Evolutionary conservation across 2,329 filamentous ascomycete species (phyloP).

Genomic region (Paecilomyces fulvus): DNA sequence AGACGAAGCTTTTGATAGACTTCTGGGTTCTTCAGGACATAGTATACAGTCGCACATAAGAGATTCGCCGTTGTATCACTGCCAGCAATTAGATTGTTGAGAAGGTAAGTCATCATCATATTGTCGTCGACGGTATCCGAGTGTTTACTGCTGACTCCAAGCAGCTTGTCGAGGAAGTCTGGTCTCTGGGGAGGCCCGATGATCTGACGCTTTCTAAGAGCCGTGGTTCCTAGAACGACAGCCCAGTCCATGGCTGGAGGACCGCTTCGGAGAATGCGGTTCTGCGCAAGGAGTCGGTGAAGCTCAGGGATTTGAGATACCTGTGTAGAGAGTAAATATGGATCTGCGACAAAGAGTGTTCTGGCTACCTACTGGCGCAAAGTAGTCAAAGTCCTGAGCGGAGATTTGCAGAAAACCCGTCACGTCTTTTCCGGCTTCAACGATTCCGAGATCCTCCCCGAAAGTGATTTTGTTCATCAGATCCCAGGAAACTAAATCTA

Average conservation of each 20-base stretch:
- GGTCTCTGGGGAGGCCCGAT: not conserved
- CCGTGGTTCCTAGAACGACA: not conserved
- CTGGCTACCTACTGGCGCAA: not conserved
- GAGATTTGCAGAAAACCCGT: not conserved
- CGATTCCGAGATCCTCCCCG: not conserved
- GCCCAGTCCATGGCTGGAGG: not conserved
- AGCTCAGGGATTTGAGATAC: not conserved
- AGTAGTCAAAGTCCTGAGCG: not conserved
- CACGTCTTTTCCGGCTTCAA: not conserved
- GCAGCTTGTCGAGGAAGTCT: not conserved
- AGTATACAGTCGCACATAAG: conserved; percentile 17
- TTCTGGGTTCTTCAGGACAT: conserved; percentile 13
- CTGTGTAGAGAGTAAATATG: not conserved
- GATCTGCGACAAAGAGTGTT: not conserved
- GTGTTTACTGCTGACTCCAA: not conserved
- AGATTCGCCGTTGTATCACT: conserved; percentile 24
- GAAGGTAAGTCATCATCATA: not conserved
- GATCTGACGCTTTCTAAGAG: not conserved
- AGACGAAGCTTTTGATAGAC: conserved; percentile 11
- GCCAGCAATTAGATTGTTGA: conserved; percentile 12
- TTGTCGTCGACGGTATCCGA: not conserved
- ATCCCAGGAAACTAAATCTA: not conserved
- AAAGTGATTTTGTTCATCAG: not conserved
- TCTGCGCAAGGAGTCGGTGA: not conserved
- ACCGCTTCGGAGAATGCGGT: not conserved